phyloP scores from a whole-genome alignment of 495 filamentous ascomycete species.

The Penicillium cinerascens region DNA sequence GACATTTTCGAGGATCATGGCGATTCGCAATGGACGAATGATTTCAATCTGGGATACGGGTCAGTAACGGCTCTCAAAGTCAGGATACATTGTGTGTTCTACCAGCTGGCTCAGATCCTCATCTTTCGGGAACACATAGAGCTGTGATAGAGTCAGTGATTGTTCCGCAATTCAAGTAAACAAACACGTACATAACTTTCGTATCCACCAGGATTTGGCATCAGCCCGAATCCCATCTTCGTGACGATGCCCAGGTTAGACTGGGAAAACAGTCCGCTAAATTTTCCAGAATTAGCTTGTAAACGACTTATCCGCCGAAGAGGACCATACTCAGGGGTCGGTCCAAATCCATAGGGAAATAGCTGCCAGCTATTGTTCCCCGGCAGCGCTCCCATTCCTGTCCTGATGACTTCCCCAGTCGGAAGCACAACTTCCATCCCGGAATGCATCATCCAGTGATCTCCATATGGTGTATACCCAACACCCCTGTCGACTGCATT shows the following conservation, averaged over 20 bases:
- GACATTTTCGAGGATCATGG: slow-evolving; percentile 50
- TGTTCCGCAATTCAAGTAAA: neutral
- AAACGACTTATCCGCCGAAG: neutral
- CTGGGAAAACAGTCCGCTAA: slow-evolving; percentile 48
- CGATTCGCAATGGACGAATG: slow-evolving; percentile 49
- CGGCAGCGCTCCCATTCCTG: slow-evolving; percentile 39
- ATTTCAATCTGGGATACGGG: slow-evolving; percentile 34
- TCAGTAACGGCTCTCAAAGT: neutral
- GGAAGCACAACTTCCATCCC: slow-evolving; percentile 18
- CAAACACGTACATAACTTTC: slow-evolving; percentile 7
- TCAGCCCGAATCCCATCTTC: slow-evolving; percentile 57
- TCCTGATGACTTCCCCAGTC: slow-evolving; percentile 44
- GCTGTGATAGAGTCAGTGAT: slow-evolving; percentile 19
- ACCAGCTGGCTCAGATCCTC: slow-evolving; percentile 46
- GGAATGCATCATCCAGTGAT: slow-evolving; percentile 13
- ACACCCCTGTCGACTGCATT: slow-evolving; percentile 47
- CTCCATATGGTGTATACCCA: slow-evolving; percentile 28
- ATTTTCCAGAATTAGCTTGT: neutral
- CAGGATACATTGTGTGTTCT: neutral
- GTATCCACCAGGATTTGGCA: slow-evolving; percentile 44
- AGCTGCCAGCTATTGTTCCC: slow-evolving; percentile 12
- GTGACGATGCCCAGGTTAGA: slow-evolving; percentile 56
- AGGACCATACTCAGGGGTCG: slow-evolving; percentile 4
- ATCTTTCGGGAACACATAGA: slow-evolving; percentile 51
- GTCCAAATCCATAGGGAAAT: slow-evolving; percentile 9